These are phyloP conservation scores for Solanum hybrid DNA, from an alignment of 305 asterid genomes.

Conservation along the genomic window DNA sequence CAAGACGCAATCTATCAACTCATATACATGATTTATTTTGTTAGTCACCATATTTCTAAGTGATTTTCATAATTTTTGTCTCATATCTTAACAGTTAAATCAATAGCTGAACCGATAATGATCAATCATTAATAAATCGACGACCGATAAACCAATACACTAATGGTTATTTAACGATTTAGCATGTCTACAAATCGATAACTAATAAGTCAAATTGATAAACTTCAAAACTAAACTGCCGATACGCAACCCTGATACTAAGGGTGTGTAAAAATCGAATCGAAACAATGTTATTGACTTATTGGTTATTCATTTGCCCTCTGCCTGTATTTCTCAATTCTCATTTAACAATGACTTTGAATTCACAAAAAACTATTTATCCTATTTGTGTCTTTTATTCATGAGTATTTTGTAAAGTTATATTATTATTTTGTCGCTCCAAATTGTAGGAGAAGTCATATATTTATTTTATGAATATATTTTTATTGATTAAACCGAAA, in stretches of 20 bases:
- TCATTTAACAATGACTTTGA: neutral
- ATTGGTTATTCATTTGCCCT: neutral
- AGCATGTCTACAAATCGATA: neutral
- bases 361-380: neutral
- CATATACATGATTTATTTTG: neutral
- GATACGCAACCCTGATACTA: no score
- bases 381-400: neutral
- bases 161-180: neutral
- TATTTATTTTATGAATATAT: neutral
- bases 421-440: neutral
- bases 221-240: accelerated
- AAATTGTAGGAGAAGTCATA: neutral
- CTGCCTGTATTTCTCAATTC: neutral
- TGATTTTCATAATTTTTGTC: no score
- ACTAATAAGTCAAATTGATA: no score
- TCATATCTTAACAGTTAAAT: neutral
- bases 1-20: neutral
- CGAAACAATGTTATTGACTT: neutral
- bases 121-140: neutral
- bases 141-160: accelerated
- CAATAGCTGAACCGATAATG: neutral
- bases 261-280: neutral
- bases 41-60: neutral
- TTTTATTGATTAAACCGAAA: neutral
- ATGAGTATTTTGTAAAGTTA: neutral